Percentiles rank a stretch among this genome's conserved stretches.
Conservation (phyloP, 1,139 yeast genomes). For the Tardiomyces blankii region DNA sequence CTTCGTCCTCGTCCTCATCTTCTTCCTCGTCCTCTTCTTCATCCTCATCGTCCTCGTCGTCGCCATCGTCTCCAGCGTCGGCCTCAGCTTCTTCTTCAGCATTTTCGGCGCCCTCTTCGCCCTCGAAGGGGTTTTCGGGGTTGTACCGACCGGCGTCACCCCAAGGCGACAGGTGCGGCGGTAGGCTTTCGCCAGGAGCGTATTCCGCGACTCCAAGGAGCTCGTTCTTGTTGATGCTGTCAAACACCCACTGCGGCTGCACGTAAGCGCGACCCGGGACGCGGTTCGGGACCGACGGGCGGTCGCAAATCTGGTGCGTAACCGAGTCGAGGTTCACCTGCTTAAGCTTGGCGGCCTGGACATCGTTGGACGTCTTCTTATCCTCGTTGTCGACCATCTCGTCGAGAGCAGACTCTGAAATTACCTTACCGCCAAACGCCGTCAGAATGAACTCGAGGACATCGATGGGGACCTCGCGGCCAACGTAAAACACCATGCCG, state of each 20-base stretch:
- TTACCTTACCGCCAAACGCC: slow-evolving; percentile 77
- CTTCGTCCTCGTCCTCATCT: slow-evolving; percentile 18
- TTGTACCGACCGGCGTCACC: slow-evolving; percentile 89
- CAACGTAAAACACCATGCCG: slow-evolving; percentile 70
- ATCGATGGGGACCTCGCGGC: slow-evolving; percentile 94
- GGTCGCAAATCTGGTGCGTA: slow-evolving; percentile 90
- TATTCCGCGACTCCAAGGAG: slow-evolving; percentile 69
- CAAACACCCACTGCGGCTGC: slow-evolving; percentile 98
- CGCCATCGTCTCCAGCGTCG: slow-evolving; percentile 36
- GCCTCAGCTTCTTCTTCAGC: slow-evolving; percentile 40
- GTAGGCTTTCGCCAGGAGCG: slow-evolving; percentile 89
- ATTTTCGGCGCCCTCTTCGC: slow-evolving; percentile 40
- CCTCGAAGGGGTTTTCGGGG: slow-evolving; percentile 52
- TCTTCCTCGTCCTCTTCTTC: slow-evolving; percentile 18
- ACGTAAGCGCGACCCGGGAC: slow-evolving; percentile 88
- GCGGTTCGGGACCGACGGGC: slow-evolving; percentile 69
- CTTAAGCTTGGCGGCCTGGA: slow-evolving; percentile 10
- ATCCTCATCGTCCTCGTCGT: slow-evolving; percentile 26
- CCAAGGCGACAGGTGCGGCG: slow-evolving; percentile 98
- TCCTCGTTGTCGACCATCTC: slow-evolving; percentile 39
- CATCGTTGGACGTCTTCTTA: slow-evolving; percentile 18
- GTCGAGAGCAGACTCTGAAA: slow-evolving; percentile 82
- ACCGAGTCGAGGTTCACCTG: slow-evolving; percentile 50
- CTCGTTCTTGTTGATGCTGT: slow-evolving; percentile 68
- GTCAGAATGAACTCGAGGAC: slow-evolving; percentile 79